Evolutionary conservation across 2,329 filamentous ascomycete genomes (phyloP).

Genomic region (Aciculosporium take): DNA sequence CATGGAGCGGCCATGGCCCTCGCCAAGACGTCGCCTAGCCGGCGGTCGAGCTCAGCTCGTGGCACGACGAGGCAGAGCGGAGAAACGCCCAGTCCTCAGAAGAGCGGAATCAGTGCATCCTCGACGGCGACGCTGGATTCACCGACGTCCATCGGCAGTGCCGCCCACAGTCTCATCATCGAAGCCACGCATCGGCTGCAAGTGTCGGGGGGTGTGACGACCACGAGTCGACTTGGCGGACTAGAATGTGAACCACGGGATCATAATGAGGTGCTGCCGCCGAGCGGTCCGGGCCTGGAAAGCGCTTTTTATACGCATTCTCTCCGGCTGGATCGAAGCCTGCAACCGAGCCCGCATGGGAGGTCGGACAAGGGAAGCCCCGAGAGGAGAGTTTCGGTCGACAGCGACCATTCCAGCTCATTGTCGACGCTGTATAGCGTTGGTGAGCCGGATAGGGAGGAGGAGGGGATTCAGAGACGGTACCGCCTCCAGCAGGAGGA

Average conservation of each 20-base stretch:
- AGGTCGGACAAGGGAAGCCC: conserved; percentile 5
- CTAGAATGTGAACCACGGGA: conserved; percentile 13
- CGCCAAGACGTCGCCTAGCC: conserved; percentile 10
- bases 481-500: conserved; percentile 2
- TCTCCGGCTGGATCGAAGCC: conserved; percentile 10
- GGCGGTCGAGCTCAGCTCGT: conserved; percentile 4
- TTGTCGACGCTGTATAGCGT: conserved; percentile 44
- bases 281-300: conserved; percentile 4
- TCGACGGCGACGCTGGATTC: conserved; percentile 12
- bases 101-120: conserved; percentile 11
- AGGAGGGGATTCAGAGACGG: conserved; percentile 3
- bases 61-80: conserved; percentile 8
- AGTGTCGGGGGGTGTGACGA: conserved; percentile 24
- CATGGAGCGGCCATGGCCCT: conserved; percentile 13
- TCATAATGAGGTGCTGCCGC: conserved; percentile 4
- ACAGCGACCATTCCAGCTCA: conserved; percentile 35
- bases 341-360: conserved; percentile 11
- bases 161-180: conserved; percentile 27
- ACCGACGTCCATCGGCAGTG: conserved; percentile 20
- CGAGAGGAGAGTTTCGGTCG: conserved; percentile 18
- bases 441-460: conserved; percentile 30
- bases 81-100: conserved; percentile 15
- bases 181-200: conserved; percentile 22
- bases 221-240: conserved; percentile 26
- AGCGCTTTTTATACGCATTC: conserved; percentile 8